Conservation (phyloP, 306 rosid species). For the Benincasa hispida region DNA sequence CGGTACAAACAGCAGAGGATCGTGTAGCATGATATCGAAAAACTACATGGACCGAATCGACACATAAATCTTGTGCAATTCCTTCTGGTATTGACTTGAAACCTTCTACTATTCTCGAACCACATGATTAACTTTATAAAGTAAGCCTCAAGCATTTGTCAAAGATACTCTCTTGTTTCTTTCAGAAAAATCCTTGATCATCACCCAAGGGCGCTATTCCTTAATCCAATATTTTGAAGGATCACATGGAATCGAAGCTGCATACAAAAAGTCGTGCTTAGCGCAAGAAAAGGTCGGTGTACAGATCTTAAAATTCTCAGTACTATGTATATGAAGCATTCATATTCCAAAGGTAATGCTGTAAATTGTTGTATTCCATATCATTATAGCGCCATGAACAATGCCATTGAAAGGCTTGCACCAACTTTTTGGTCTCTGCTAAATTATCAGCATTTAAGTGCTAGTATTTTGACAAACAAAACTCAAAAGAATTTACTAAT, state of each 20-base stretch:
- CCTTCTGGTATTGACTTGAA: neutral
- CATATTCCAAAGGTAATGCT: neutral
- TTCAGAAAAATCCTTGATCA: neutral
- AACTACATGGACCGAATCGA: conserved; percentile 16
- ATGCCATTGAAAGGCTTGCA: neutral
- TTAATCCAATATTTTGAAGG: neutral
- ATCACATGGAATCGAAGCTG: neutral
- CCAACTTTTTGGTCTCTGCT: neutral
- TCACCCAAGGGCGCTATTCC: neutral
- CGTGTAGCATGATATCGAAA: conserved; percentile 30
- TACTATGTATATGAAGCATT: neutral
- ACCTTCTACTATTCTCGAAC: neutral
- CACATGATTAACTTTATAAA: too few relatives aligned
- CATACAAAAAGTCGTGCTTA: neutral
- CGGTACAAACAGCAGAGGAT: conserved; percentile 44
- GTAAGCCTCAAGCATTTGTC: too few relatives aligned
- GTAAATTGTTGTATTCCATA: neutral
- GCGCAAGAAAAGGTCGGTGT: neutral
- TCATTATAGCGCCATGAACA: neutral
- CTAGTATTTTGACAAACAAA: neutral
- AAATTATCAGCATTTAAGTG: neutral
- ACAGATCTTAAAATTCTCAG: neutral
- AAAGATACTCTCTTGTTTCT: neutral
- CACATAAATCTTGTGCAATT: conserved; percentile 20
- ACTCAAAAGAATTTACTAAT: neutral